phyloP scores from a whole-genome alignment of 75 land plant genomes.

The Pseudotsuga menziesii region DNA sequence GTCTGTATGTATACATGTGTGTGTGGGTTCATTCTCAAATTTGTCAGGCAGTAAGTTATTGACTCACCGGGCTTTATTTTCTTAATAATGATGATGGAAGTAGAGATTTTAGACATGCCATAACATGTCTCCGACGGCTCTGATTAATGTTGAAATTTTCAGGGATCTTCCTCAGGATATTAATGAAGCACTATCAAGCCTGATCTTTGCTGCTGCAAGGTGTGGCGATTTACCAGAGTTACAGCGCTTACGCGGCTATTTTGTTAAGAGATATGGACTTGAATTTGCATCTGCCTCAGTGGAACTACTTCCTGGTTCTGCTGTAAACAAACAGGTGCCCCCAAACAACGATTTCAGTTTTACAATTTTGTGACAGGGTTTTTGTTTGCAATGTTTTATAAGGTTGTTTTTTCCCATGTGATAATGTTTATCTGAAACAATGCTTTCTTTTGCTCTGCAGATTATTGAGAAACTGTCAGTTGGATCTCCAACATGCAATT shows the following conservation, averaged over 20 bases:
- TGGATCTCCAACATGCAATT: constrained; percentile 16
- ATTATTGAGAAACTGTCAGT: constrained; percentile 27
- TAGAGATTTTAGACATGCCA: not conserved
- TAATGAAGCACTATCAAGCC: constrained; percentile 44
- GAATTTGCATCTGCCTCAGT: constrained; percentile 21
- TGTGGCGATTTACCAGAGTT: constrained; percentile 42
- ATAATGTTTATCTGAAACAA: not conserved
- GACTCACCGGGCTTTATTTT: not conserved
- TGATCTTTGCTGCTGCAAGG: constrained; percentile 44
- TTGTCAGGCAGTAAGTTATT: not conserved
- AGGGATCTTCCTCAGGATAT: constrained; percentile 46
- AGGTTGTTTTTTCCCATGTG: not conserved
- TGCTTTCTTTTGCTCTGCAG: constrained; percentile 13
- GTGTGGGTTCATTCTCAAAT: not conserved
- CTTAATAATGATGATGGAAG: not conserved
- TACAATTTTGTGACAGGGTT: not conserved
- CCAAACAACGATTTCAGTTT: not conserved
- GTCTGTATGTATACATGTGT: not conserved
- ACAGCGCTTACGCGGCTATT: constrained; percentile 25
- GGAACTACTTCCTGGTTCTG: constrained; percentile 27
- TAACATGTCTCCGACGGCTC: not conserved
- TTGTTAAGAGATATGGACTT: constrained; percentile 33
- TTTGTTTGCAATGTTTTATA: not conserved
- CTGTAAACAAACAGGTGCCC: constrained; percentile 31
- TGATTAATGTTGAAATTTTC: not conserved